Conservation (phyloP, 106 monocot species). For the Allium cepa region DNA sequence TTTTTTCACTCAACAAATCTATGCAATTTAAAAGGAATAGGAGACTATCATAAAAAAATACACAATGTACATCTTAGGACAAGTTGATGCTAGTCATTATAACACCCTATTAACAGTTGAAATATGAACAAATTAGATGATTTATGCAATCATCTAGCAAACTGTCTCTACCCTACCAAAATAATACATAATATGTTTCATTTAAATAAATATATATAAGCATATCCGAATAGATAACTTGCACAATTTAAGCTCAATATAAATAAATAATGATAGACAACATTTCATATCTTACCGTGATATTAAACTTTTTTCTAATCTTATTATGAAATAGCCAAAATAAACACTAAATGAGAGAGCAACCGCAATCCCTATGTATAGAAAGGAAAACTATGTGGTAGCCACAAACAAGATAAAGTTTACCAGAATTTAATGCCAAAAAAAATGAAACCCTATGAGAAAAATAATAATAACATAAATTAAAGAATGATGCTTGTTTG, state of each 20-base stretch:
- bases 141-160: constrained; percentile 47
- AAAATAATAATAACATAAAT: background rate
- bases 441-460: constrained; percentile 42
- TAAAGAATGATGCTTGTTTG: background rate
- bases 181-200: background rate
- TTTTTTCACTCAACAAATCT: too few species aligned
- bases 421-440: constrained; percentile 24
- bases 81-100: too few species aligned
- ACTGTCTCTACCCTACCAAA: constrained; percentile 48
- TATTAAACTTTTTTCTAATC: constrained; percentile 73
- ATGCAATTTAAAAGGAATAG: too few species aligned
- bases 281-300: constrained; percentile 38
- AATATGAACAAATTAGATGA: constrained; percentile 47
- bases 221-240: background rate
- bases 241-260: background rate
- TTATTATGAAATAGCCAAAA: constrained; percentile 58
- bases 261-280: background rate
- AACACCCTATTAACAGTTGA: too few species aligned
- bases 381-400: constrained; percentile 30
- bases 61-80: too few species aligned
- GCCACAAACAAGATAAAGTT: constrained; percentile 57
- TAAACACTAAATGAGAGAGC: constrained; percentile 39
- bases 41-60: too few species aligned
- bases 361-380: constrained; percentile 48
- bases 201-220: background rate